phyloP scores from a whole-genome alignment of 495 filamentous ascomycete genomes.

The Oleoguttula mirabilis region DNA sequence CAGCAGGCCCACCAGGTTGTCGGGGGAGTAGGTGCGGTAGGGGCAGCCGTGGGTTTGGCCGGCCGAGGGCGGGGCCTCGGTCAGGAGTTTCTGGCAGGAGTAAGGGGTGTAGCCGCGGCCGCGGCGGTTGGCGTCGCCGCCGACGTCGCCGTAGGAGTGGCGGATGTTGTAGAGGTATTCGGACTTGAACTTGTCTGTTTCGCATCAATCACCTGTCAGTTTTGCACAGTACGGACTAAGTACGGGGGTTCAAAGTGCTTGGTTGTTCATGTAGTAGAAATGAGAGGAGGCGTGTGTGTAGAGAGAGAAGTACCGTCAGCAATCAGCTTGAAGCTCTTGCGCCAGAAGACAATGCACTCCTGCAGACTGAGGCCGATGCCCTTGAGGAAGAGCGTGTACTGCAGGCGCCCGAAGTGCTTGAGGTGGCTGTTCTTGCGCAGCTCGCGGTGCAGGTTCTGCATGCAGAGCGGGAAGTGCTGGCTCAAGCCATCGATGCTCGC shows the following conservation, averaged over 20 bases:
- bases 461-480: conserved; percentile 85
- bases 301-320: conserved; percentile 86
- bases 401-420: conserved; percentile 86
- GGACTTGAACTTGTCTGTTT: conserved; percentile 31
- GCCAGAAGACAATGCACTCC: conserved; percentile 93
- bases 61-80: conserved; percentile 66
- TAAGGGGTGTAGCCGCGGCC: conserved; percentile 78
- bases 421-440: conserved; percentile 76
- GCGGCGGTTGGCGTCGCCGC: conserved; percentile 77
- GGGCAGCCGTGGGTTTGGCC: conserved; percentile 91
- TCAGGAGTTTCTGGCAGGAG: conserved; percentile 87
- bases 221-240: not conserved
- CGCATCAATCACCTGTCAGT: not conserved
- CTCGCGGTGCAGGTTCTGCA: conserved; percentile 75
- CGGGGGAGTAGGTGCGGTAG: conserved; percentile 78
- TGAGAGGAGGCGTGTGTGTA: not conserved
- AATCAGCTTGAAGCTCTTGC: conserved; percentile 64
- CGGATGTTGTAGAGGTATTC: conserved; percentile 95
- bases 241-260: too few species aligned
- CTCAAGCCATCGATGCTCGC: conserved; percentile 70
- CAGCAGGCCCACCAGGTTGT: conserved; percentile 69
- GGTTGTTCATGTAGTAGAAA: too few species aligned
- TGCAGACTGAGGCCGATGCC: conserved; percentile 85
- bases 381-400: conserved; percentile 96
- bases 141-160: conserved; percentile 87